Base-by-base conservation (phyloP, 192 early-diverging fungal species). In the Entomortierella parvispora region DNA sequence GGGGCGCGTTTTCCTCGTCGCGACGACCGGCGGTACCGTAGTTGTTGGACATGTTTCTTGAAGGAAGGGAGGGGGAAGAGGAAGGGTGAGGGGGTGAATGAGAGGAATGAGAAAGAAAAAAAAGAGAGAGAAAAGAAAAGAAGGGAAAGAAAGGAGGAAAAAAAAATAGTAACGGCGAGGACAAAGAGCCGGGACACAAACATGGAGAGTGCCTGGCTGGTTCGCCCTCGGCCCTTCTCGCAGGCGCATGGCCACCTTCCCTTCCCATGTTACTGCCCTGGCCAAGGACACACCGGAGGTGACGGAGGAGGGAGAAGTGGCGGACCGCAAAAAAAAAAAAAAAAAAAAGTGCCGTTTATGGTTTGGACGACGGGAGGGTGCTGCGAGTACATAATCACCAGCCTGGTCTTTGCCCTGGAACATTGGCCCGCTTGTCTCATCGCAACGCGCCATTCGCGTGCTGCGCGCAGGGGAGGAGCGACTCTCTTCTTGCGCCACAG, bases 21-120 rank as follows among this genome's bases (percentile, higher is more conserved):
- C 55, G 65, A 29, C 47, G 62, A 43, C 26, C 29, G 54, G 25
- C 57, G 60, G 74, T 53, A 43, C 74, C 74, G 74, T 77, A 77
- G 59, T 64, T n/a, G n/a, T n/a, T 63, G 55, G 74, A 77, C 74
- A 77, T 77, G 58, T 17, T 60, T 44, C 15, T 20, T 4, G 52
- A 22, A 2, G 17, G 23, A 43, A 32, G n/a, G 52, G 40, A 57
- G 23, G 29, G 28, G 53, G 42, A 55, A 28, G 49, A 57, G 18
- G 71, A 31, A 33, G 33, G 44, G 51, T 50, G 46, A 17, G 28
- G 29, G 31, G 42, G 33, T 26, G 45, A 49, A 52, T 14, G 22
- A 28, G 29, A 40, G 33, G 51, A n/a, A 59, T 43, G 44, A 43
- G 47, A 44, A 50, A 34, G 25, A 49, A 52, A 51, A 14, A 43